A percentile compares a stretch with the other conserved stretches of the same genome.
phyloP scores from a whole-genome alignment of 306 rosid genomes.

The Dryas octopetala region DNA sequence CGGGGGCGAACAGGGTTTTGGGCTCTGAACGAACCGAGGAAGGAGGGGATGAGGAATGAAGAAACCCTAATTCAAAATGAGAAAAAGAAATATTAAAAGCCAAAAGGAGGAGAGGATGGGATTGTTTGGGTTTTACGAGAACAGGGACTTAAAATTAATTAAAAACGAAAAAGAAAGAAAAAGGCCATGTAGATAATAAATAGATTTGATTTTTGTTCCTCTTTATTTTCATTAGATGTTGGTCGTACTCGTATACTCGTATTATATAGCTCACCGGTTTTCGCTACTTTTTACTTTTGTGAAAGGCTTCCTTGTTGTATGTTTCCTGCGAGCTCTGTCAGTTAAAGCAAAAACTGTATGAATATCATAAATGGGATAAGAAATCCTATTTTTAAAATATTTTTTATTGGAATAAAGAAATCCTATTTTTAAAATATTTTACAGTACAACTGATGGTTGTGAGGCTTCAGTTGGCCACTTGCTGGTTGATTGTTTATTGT shows the following conservation, averaged over 20 bases:
- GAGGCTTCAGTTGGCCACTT: no score
- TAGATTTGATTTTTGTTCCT: no score
- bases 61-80: constrained; percentile 75
- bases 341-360: no score
- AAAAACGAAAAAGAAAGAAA: neutral
- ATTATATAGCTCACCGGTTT: neutral
- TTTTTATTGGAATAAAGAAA: no score
- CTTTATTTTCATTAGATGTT: neutral
- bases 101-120: constrained; percentile 1
- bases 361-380: no score
- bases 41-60: constrained; percentile 28
- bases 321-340: no score
- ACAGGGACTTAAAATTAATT: constrained; percentile 3
- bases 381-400: no score
- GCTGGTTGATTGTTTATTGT: no score
- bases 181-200: constrained; percentile 10
- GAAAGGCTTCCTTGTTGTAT: no score
- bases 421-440: no score
- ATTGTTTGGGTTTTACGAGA: constrained; percentile 39
- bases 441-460: no score
- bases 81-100: constrained; percentile 6
- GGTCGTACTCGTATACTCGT: neutral
- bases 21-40: constrained; percentile 32
- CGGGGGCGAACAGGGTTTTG: constrained; percentile 36
- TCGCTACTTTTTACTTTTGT: neutral